Evolutionary conservation across 192 early-diverging fungal species (phyloP), one percentile per base, ranked within the genome.

Genomic region (Coemansia sp.): DNA sequence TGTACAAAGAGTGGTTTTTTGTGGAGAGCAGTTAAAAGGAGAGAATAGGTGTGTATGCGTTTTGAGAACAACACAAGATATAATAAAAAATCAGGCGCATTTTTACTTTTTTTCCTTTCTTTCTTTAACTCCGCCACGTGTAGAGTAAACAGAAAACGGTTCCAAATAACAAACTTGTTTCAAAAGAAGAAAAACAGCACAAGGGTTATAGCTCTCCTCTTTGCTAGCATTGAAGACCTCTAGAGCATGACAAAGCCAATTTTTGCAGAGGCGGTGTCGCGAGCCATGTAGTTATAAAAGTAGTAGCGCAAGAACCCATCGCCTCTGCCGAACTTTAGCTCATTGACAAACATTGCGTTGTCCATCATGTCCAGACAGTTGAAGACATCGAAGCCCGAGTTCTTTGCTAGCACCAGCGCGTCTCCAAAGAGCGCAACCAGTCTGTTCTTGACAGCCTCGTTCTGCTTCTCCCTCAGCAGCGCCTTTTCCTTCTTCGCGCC

Each of bases 231-330:
- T 32, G 32, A 61, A 12, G 4, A 13, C 12, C 9, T n/a, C 58
- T 59, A 99, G 46, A 97, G 84, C 91, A 99, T 90, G 22, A 99
- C 94, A 68, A 98, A 76, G 18, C 93, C 97, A 36, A 97, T 76
- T 73, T 95, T 89, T 15, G 83, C 76, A 10, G 86, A 69, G 13
- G 85, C 74, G 37, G 97, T 74, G 11, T 85, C 82, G 56, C 86
- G 87, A 59, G 92, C 93, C 59, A 85, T 82, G 87, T 95, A 99
- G 84, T 99, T 99, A 85, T 94, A 99, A 65, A 99, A 76, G 76
- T 99, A 99, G 83, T 93, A 99, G 74, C 97, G 90, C 63, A 99
- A 80, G 74, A 88, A 87, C 1, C 98, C 98, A 68, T 99, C 96
- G 47, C 98, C 98, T 16, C 86, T 83, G 45, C 94, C 93, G 82